phyloP scores from a whole-genome alignment of 2,329 filamentous ascomycete species.

The Fusarium albidum region DNA sequence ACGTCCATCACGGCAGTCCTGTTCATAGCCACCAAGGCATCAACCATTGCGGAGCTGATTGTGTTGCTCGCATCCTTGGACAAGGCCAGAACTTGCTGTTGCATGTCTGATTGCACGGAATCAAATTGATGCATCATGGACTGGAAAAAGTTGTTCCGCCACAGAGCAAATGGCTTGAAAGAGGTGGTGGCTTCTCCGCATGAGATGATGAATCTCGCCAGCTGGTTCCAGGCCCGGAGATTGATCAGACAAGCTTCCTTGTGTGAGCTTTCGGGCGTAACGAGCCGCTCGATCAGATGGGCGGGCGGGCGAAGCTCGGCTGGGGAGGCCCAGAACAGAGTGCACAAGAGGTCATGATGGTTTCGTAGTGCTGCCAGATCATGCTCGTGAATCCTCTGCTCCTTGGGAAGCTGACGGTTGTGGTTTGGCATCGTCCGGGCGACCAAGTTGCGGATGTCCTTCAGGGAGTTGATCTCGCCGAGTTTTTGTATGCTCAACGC shows the following conservation, averaged over 20 bases:
- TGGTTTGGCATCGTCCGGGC: slow-evolving; percentile 72
- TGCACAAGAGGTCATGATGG: slow-evolving; percentile 73
- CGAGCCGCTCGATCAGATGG: slow-evolving; percentile 65
- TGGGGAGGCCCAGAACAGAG: slow-evolving; percentile 71
- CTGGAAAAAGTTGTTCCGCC: slow-evolving; percentile 67
- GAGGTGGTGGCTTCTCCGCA: slow-evolving; percentile 55
- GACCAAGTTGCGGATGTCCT: slow-evolving; percentile 68
- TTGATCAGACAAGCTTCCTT: slow-evolving; percentile 73
- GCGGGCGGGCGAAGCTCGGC: slow-evolving; percentile 60
- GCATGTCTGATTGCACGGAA: slow-evolving; percentile 63
- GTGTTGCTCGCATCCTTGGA: slow-evolving; percentile 54
- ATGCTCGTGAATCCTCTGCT: slow-evolving; percentile 65
- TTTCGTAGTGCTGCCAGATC: slow-evolving; percentile 72
- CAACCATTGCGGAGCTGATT: slow-evolving; percentile 55
- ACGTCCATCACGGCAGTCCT: slow-evolving; percentile 62
- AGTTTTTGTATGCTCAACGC: slow-evolving; percentile 65
- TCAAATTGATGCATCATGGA: slow-evolving; percentile 66
- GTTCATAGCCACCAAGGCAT: slow-evolving; percentile 60
- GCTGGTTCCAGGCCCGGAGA: slow-evolving; percentile 68
- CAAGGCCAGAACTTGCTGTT: slow-evolving; percentile 62
- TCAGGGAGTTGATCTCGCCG: slow-evolving; percentile 55
- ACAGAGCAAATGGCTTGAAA: slow-evolving; percentile 54
- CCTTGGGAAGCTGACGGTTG: slow-evolving; percentile 69
- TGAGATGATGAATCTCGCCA: slow-evolving; percentile 66
- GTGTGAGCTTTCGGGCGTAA: slow-evolving; percentile 67